phyloP scores from a whole-genome alignment of 352 stramenopile species.

The Pythium periplocum region DNA sequence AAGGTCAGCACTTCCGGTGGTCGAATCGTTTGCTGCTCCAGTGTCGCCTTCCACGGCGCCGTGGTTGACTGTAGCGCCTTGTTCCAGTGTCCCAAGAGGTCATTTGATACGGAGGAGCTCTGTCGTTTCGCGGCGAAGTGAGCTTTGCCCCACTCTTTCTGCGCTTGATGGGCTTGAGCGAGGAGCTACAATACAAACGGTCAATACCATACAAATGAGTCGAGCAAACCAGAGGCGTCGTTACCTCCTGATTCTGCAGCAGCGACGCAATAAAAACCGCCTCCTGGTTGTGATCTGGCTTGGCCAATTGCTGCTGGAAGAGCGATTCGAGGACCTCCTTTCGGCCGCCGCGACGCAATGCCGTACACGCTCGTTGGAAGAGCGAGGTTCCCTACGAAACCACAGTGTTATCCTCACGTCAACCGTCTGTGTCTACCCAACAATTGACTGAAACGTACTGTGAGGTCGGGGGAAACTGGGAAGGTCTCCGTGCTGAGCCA shows the following conservation, averaged over 20 bases:
- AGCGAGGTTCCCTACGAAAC: conserved; percentile 41
- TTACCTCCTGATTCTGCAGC: conserved; percentile 34
- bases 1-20: conserved; percentile 11
- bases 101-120: neutral
- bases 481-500: conserved; percentile 27
- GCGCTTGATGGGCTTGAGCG: conserved; percentile 6
- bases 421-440: neutral
- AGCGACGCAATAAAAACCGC: conserved; percentile 48
- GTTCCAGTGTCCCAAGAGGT: conserved; percentile 18
- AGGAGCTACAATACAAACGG: conserved; percentile 12
- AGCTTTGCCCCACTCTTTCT: conserved; percentile 4
- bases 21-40: conserved; percentile 12
- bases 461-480: conserved; percentile 26
- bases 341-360: conserved; percentile 30
- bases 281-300: conserved; percentile 26
- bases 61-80: conserved; percentile 8
- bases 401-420: neutral
- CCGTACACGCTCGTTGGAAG: conserved; percentile 48
- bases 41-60: conserved; percentile 15
- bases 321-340: conserved; percentile 19
- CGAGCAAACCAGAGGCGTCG: too few species aligned
- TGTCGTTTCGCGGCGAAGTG: conserved; percentile 9
- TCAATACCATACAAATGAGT: neutral
- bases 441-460: conserved; percentile 21
- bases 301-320: conserved; percentile 13